Base-by-base conservation (phyloP, 1,139 yeast genomes). In the Entelexis paramagnoliae region DNA sequence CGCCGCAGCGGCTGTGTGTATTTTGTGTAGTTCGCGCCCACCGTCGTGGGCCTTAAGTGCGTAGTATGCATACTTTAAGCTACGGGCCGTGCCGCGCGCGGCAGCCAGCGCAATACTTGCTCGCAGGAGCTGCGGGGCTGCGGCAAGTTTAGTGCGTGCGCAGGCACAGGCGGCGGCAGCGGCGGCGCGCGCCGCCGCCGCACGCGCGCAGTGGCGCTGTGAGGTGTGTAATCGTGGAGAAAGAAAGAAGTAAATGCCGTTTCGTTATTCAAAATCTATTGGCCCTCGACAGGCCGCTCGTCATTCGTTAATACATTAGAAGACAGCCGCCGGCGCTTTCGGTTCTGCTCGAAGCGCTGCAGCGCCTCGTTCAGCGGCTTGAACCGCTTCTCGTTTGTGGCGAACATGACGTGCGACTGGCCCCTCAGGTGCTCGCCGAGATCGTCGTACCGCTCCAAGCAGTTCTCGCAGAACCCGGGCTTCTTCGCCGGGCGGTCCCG, bases 401-500 rank as follows among this genome's bases (percentile, higher is more conserved):
- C 97, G 70, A 87, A 89, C 54, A 79, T 77, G 45, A 85, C 74
- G 66, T 93, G 99, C 60, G 83, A 78, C 47, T 77, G 78, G 24
- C 87, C 75, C 32, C 64, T 64, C 48, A 87, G 77, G 64, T 91
- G 99, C 51, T 79, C 86, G 30, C 80, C 84, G 63, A 89, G 82
- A 60, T 79, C 78, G 50, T 84, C 89, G 64, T 85, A 91, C 64
- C 83, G 83, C 58, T 83, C 86, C 33, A 93, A 76, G 67, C 99
- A 91, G 66, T 91, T 93, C 64, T 91, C 99, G 69, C 98, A 91
- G 67, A 85, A 87, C 13, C 62, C 62, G 11, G 60, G 56, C 50
- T 55, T 55, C 22, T 49, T 50, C 11, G 47, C 40, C 13, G 47
- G 32, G 11, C 14, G 10, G 28, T 46, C 47, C 40, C 36, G 42